phyloP scores from a whole-genome alignment of 2,329 filamentous ascomycete species.

The Clarireedia hainanense region DNA sequence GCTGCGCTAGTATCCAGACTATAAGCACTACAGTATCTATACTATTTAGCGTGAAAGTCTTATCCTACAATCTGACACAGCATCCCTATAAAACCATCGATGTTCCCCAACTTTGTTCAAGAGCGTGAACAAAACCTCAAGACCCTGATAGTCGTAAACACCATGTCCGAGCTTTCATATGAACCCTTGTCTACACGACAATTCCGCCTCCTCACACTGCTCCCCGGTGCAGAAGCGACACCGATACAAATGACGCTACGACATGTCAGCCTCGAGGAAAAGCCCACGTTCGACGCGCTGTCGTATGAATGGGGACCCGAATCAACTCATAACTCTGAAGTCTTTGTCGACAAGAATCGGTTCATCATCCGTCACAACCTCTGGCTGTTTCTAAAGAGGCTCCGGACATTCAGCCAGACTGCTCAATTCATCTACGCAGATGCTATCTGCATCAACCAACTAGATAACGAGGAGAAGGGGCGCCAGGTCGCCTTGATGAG shows the following conservation, averaged over 20 bases:
- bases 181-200: background rate
- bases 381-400: background rate
- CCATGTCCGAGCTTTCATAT: background rate
- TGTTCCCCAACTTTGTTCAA: background rate
- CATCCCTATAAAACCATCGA: background rate
- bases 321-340: background rate
- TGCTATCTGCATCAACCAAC: conserved; percentile 12
- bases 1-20: background rate
- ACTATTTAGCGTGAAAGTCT: too few species aligned
- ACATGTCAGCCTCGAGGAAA: conserved; percentile 1
- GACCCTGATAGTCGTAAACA: background rate
- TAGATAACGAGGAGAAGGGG: conserved; percentile 6
- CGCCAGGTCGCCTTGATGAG: conserved; percentile 8
- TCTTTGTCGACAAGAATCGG: background rate
- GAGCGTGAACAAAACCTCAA: background rate
- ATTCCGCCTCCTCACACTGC: conserved; percentile 6
- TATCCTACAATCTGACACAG: background rate
- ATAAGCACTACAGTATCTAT: background rate
- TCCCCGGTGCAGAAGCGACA: background rate
- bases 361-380: background rate
- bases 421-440: conserved; percentile 1
- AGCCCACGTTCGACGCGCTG: background rate
- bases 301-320: conserved; percentile 4
- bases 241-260: conserved; percentile 1
- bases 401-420: background rate